phyloP scores from a whole-genome alignment of 192 early-diverging fungal genomes.

The Coemansia sp. region DNA sequence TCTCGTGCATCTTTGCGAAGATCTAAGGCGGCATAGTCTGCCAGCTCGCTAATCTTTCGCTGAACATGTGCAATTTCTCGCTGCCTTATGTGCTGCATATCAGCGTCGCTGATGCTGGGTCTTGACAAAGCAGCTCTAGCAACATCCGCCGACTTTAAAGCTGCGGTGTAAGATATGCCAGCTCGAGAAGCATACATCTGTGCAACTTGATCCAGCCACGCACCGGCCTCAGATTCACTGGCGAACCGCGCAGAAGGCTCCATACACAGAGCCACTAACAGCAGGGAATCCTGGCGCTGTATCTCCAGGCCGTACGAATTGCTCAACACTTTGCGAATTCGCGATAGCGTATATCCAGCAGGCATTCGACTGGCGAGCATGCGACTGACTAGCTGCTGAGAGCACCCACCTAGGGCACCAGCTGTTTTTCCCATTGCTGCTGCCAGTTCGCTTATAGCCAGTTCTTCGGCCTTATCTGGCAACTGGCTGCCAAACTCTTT shows the following conservation, averaged over 20 bases:
- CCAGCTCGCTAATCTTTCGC: conserved; percentile 80
- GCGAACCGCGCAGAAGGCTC: conserved; percentile 12
- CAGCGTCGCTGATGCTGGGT: conserved; percentile 84
- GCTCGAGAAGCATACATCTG: conserved; percentile 74
- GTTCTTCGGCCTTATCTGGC: neutral
- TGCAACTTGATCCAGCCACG: conserved; percentile 64
- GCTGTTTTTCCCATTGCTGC: neutral
- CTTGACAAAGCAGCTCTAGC: neutral
- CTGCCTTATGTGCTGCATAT: conserved; percentile 75
- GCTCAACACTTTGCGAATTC: neutral
- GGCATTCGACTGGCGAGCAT: conserved; percentile 7
- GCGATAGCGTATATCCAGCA: conserved; percentile 54
- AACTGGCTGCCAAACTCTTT: neutral
- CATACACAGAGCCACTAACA: conserved; percentile 65
- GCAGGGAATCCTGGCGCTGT: conserved; percentile 68
- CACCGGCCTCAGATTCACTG: conserved; percentile 14
- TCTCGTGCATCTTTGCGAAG: conserved; percentile 66
- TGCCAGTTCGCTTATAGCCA: conserved; percentile 3
- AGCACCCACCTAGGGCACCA: conserved; percentile 73
- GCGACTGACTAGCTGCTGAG: neutral
- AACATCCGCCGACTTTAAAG: conserved; percentile 56
- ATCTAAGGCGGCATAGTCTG: conserved; percentile 77
- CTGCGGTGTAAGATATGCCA: conserved; percentile 59
- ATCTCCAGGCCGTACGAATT: conserved; percentile 51
- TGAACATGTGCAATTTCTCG: conserved; percentile 68